Base-by-base conservation (phyloP, 768 basidiomycete species). In the Holtermannia corniformis region DNA sequence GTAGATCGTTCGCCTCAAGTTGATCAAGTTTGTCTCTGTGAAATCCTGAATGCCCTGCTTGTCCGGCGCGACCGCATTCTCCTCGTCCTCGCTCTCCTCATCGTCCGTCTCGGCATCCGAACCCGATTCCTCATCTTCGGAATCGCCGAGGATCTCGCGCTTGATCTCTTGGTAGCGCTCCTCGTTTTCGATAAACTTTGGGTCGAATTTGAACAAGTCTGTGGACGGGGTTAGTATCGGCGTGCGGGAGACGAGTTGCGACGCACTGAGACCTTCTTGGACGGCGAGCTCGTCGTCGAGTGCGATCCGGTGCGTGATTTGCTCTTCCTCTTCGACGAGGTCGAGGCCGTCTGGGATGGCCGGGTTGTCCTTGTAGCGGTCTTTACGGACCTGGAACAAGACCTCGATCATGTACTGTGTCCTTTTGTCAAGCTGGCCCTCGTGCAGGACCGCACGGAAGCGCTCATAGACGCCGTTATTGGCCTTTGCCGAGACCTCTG, bases 321-420 rank as follows among this genome's bases (percentile, higher is more conserved):
- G 91, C 61, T 97, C 95, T 14, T 97, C 95, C 67, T 97, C 93
- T 58, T 96, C 91, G 1, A 99, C 95, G 26, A 99, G 75, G 69
- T 99, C 95, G 66, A 99, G 71, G 0, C 93, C 95, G 65, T 97
- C 95, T 1, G 88, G 84, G 40, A 97, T 71, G 58, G 90, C 82
- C 16, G 92, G 92, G 71, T 99, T 97, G 68, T 97, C 95, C 78
- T 97, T 97, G 78, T 88, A 97, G 74, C 90, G 92, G 77, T 99
- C 95, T 76, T 95, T 96, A 61, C 95, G 79, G 5, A 95, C 88
- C 74, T 97, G 95, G 88, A 99, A 97, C 44, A 97, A 78, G 2
- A 97, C 95, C 75, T 97, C 95, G 61, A 99, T 89, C 95, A 96
- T 96, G 74, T 96, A 99, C 69, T 97, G 95, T 24, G 93, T 88